These are phyloP conservation scores for Dothideomycetes sp. DNA, from an alignment of 2,329 filamentous ascomycete species.

Conservation along the genomic window DNA sequence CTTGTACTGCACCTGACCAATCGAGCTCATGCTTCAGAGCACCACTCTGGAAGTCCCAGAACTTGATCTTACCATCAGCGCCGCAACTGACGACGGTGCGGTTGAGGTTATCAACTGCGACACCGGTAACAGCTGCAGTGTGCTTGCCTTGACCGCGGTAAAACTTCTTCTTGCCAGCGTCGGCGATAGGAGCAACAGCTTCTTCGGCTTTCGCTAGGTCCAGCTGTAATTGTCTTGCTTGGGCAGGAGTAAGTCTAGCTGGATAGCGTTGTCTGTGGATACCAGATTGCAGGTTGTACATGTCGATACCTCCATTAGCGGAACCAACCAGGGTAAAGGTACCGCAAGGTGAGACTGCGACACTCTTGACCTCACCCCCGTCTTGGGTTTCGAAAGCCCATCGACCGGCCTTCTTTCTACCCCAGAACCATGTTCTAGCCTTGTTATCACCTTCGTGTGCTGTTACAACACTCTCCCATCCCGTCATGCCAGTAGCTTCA, in stretches of 20 bases:
- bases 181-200: slow-evolving; percentile 29
- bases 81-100: slow-evolving; percentile 77
- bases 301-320: slow-evolving; percentile 71
- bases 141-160: slow-evolving; percentile 59
- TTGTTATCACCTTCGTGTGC: slow-evolving; percentile 77
- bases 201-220: slow-evolving; percentile 42
- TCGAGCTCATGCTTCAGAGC: slow-evolving; percentile 70
- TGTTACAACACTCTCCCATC: slow-evolving; percentile 95
- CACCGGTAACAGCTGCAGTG: slow-evolving; percentile 70
- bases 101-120: slow-evolving; percentile 85
- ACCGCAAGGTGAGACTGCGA: slow-evolving; percentile 83
- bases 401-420: slow-evolving; percentile 79
- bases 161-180: slow-evolving; percentile 29
- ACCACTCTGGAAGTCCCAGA: slow-evolving; percentile 91
- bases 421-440: slow-evolving; percentile 97
- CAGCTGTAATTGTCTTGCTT: slow-evolving; percentile 66
- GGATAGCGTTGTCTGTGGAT: slow-evolving; percentile 82
- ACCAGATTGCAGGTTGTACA: slow-evolving; percentile 95
- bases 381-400: slow-evolving; percentile 90
- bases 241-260: slow-evolving; percentile 63
- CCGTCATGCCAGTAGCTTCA: slow-evolving; percentile 66
- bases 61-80: slow-evolving; percentile 86
- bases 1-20: slow-evolving; percentile 68
- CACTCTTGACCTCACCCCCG: slow-evolving; percentile 67
- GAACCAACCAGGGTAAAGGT: slow-evolving; percentile 91